phyloP scores from a whole-genome alignment of 331 rosid species.

The Stylosanthes scabra region DNA sequence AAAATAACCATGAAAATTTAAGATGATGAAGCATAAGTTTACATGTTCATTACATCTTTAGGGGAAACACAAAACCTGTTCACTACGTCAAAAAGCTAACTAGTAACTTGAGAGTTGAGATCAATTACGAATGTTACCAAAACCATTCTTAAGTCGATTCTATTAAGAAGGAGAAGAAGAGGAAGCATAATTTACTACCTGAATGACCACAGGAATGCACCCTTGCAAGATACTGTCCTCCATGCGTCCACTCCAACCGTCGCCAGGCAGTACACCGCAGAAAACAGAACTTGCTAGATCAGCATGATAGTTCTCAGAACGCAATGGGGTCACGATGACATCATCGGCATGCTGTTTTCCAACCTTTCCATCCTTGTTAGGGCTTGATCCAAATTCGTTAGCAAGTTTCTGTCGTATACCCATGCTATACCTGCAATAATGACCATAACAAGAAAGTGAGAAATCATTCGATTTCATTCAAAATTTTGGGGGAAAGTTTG shows the following conservation, averaged over 20 bases:
- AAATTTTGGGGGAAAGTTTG: slow-evolving; percentile 3
- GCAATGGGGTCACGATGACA: slow-evolving; percentile 71
- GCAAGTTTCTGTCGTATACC: slow-evolving; percentile 91
- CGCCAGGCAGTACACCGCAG: slow-evolving; percentile 93
- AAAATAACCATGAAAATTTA: not conserved
- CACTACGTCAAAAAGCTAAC: slow-evolving; percentile 7
- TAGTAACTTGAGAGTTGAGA: slow-evolving; percentile 11
- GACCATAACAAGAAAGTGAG: slow-evolving; percentile 17
- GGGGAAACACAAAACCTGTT: not conserved
- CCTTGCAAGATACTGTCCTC: slow-evolving; percentile 94
- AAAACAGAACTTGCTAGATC: slow-evolving; percentile 80
- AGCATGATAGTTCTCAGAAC: slow-evolving; percentile 64
- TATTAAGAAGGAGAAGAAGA: not conserved
- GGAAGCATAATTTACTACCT: slow-evolving; percentile 52
- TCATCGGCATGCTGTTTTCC: slow-evolving; percentile 86
- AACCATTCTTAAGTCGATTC: not conserved
- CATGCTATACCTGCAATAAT: slow-evolving; percentile 81
- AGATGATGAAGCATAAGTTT: slow-evolving; percentile 10
- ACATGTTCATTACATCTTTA: slow-evolving; percentile 2
- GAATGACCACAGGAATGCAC: slow-evolving; percentile 90
- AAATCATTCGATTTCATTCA: slow-evolving; percentile 15
- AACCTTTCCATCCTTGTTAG: slow-evolving; percentile 79
- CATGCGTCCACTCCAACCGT: slow-evolving; percentile 98
- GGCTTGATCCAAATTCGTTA: slow-evolving; percentile 87
- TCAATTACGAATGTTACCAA: not conserved